phyloP scores from a whole-genome alignment of 768 basidiomycete species.

The Tulasnella sp. region DNA sequence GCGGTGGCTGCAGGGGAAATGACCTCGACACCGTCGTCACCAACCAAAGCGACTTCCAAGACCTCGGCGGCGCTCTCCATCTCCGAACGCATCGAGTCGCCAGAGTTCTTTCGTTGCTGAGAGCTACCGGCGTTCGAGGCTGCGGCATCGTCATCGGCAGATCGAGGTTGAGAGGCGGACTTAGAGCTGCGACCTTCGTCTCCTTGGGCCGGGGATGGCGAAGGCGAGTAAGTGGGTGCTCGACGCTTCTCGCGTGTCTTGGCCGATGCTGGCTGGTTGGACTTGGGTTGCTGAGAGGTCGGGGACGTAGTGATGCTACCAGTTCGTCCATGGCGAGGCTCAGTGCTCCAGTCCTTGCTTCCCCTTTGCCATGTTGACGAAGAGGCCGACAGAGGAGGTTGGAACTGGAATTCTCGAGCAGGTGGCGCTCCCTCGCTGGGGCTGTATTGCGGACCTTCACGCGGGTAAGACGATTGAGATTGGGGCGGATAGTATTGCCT shows the following conservation, averaged over 20 bases:
- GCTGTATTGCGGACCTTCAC: neutral
- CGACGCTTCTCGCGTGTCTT: slow-evolving; percentile 13
- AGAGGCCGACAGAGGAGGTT: neutral
- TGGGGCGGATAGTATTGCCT: neutral
- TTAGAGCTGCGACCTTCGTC: slow-evolving; percentile 11
- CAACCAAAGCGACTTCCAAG: slow-evolving; percentile 7
- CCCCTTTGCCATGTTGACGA: neutral
- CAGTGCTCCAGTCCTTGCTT: neutral
- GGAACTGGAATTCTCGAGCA: slow-evolving; percentile 4
- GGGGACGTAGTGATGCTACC: neutral
- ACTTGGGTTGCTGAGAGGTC: slow-evolving; percentile 2
- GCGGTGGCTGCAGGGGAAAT: slow-evolving; percentile 19
- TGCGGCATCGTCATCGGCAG: neutral
- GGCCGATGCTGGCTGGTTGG: neutral
- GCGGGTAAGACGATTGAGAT: neutral
- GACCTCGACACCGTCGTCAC: neutral
- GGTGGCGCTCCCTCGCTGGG: neutral
- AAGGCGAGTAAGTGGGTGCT: neutral
- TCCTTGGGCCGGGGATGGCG: slow-evolving; percentile 11
- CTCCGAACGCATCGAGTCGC: neutral
- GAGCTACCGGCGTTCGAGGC: neutral
- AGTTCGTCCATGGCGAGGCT: neutral
- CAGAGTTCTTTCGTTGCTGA: slow-evolving; percentile 8
- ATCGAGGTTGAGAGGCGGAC: slow-evolving; percentile 5
- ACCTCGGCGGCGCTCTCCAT: slow-evolving; percentile 24